These are phyloP conservation scores for Solanum chmielewskii DNA, from an alignment of 257 asterid species.

Conservation along the genomic window DNA sequence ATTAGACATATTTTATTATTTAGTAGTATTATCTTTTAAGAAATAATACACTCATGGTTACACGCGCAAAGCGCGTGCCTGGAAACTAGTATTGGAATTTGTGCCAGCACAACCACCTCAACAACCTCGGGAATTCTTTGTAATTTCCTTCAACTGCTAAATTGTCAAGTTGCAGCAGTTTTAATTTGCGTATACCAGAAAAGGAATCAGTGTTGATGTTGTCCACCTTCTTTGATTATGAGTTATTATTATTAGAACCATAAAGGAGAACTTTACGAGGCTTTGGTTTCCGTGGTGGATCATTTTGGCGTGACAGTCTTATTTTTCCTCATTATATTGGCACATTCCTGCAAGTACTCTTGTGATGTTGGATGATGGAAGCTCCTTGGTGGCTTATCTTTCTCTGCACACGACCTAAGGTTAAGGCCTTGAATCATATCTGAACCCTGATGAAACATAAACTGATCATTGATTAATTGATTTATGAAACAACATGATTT, in stretches of 20 bases:
- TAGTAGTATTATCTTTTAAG: too few relatives aligned
- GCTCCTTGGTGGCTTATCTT: background rate
- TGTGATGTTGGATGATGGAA: background rate
- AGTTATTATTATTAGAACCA: background rate
- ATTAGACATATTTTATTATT: too few relatives aligned
- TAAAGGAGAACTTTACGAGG: background rate
- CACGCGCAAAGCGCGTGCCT: too few relatives aligned
- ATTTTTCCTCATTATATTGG: background rate
- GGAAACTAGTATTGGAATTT: background rate
- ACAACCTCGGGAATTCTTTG: background rate
- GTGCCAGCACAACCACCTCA: conserved; percentile 4
- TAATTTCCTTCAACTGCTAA: background rate
- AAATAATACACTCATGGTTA: too few relatives aligned
- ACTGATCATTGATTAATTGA: background rate
- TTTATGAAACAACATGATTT: background rate
- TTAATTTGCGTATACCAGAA: background rate
- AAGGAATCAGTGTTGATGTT: background rate
- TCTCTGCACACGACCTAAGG: background rate
- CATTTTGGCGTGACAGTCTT: background rate
- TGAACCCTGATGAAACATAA: background rate
- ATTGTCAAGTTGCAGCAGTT: background rate
- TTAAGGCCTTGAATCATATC: background rate
- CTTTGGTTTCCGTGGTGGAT: background rate
- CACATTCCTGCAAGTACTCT: background rate
- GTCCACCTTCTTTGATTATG: background rate